These are phyloP conservation scores for Diaporthe batatas DNA, from an alignment of 2,329 filamentous ascomycete species.

Conservation along the genomic window DNA sequence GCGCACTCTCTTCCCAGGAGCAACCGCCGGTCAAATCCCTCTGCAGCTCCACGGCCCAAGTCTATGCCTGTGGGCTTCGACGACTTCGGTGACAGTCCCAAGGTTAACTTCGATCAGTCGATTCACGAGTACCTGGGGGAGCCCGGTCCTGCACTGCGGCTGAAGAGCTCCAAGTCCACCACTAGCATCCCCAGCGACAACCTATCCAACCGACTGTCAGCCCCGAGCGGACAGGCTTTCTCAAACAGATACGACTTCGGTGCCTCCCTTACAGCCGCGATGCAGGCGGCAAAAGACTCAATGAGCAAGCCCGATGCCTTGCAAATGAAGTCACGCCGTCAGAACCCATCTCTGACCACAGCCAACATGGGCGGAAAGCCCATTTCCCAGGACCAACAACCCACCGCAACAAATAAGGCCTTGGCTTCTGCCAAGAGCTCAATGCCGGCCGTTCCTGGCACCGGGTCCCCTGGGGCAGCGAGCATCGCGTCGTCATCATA, in stretches of 20 bases:
- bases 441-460: constrained; percentile 52
- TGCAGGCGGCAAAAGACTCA: constrained; percentile 78
- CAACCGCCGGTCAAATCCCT: constrained; percentile 64
- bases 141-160: constrained; percentile 69
- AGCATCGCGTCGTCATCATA: constrained; percentile 88
- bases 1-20: constrained; percentile 74
- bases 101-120: constrained; percentile 70
- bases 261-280: constrained; percentile 87
- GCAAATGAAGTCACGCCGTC: constrained; percentile 67
- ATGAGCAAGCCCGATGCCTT: constrained; percentile 70
- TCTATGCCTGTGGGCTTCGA: constrained; percentile 73
- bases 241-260: constrained; percentile 96
- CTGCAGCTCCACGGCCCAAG: constrained; percentile 61
- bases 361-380: constrained; percentile 27
- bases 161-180: constrained; percentile 77
- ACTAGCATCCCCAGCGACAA: constrained; percentile 74
- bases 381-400: constrained; percentile 30
- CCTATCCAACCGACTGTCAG: constrained; percentile 63
- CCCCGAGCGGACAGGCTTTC: constrained; percentile 80
- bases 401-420: constrained; percentile 41
- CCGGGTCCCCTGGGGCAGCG: constrained; percentile 64
- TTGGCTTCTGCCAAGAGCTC: constrained; percentile 46
- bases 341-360: constrained; percentile 46
- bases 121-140: constrained; percentile 76
- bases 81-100: constrained; percentile 77